These are phyloP conservation scores for Gastrolobium bilobum DNA, from an alignment of 306 rosid genomes.

Conservation along the genomic window DNA sequence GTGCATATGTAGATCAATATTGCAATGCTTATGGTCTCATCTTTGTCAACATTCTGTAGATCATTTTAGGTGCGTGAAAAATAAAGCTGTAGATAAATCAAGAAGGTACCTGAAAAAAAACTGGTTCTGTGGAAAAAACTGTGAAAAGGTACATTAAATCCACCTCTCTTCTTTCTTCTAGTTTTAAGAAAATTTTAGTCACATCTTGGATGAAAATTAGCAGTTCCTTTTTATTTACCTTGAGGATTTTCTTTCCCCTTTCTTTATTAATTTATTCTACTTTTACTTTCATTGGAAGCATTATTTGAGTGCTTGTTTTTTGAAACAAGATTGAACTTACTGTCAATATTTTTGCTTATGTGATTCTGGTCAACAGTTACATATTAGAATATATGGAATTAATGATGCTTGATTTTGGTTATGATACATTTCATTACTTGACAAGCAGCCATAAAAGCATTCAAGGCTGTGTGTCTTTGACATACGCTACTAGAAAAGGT, in stretches of 20 bases:
- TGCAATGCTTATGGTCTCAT: constrained; percentile 37
- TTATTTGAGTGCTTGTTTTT: neutral
- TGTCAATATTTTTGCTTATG: neutral
- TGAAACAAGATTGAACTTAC: constrained; percentile 4
- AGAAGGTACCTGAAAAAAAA: constrained; percentile 46
- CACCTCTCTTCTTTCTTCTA: neutral
- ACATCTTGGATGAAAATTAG: constrained; percentile 2
- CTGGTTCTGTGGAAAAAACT: constrained; percentile 77
- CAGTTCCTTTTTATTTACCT: constrained; percentile 28
- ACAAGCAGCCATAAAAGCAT: constrained; percentile 21
- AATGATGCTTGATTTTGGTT: constrained; percentile 21
- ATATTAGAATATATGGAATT: neutral
- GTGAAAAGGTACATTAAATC: constrained; percentile 68
- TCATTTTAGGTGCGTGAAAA: constrained; percentile 71
- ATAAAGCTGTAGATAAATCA: constrained; percentile 40
- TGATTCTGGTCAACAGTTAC: neutral
- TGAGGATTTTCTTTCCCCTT: neutral
- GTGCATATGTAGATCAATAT: constrained; percentile 15
- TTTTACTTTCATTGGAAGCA: constrained; percentile 26
- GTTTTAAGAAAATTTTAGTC: neutral
- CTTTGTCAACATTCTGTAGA: constrained; percentile 61
- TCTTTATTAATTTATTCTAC: neutral
- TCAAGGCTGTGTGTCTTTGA: neutral
- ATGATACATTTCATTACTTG: constrained; percentile 1
- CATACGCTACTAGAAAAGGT: neutral